Evolutionary conservation across 2,329 filamentous ascomycete genomes (phyloP), one percentile per base, ranked within the genome.

Genomic region (Penicillium sp.): DNA sequence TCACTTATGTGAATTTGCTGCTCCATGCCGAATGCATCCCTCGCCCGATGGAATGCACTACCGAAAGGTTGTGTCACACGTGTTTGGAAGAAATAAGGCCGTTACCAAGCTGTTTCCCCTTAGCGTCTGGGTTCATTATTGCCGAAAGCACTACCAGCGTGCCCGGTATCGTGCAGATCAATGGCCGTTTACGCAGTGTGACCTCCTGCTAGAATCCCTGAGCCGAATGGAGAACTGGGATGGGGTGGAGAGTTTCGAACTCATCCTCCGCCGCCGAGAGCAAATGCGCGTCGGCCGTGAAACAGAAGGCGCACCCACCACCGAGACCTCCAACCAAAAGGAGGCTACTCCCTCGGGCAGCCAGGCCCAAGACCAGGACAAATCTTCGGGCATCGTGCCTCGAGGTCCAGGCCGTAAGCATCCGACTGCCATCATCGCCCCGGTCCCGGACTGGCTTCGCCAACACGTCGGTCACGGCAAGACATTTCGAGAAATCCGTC

Each of bases 81-180:
- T 92, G 54, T 93, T 93, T 65, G 90, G 90, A 23, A 84, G 91
- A 38, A 94, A 94, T 79, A 94, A 94, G 75, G 80, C 83, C 8
- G 88, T 86, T 67, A 94, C 90, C 0, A 82, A 87, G 34, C 79
- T 81, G 44, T 90, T 94, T 48, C 88, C 88, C 0, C 76, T 82
- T 6, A 74, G 83, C 23, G 82, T 90, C 2, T 93, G 89, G 89
- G 84, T 91, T 0, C 84, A 88, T 66, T 88, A 85, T 69, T 94
- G 91, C 72, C 84, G 90, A 36, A 92, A 92, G 69, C 88, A 92
- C 68, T 94, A 94, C 70, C 91, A 94, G 73, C 84, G 90, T 7
- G 82, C 82, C 43, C 81, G 87, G 0, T 92, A 92, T 68, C 82
- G 87, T n/a, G 86, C 86, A 23, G 61, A 62, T 4, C 59, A 69